phyloP scores from a whole-genome alignment of 1,139 yeast genomes.

The Kodamaea sp. region DNA sequence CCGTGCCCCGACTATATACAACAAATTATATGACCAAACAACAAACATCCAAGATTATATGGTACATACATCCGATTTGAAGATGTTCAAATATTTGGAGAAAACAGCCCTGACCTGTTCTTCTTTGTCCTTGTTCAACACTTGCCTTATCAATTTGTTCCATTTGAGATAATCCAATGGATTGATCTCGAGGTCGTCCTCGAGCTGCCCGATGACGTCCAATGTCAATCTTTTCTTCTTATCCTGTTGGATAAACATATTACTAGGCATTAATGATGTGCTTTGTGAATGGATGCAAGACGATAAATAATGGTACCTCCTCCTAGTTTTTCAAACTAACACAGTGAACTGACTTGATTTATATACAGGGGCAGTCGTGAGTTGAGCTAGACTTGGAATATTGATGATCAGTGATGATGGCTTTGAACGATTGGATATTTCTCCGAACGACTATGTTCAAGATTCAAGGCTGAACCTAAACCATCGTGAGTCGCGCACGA shows the following conservation, averaged over 20 bases:
- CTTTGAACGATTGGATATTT: no score
- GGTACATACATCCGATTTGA: conserved; percentile 53
- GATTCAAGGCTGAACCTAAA: no score
- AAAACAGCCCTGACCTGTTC: conserved; percentile 63
- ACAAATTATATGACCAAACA: not conserved
- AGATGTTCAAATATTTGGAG: conserved; percentile 61
- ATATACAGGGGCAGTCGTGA: no score
- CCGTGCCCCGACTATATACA: not conserved
- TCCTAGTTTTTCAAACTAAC: no score
- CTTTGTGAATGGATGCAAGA: no score
- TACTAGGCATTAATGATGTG: conserved; percentile 14
- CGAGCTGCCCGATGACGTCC: conserved; percentile 58
- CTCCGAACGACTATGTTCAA: no score
- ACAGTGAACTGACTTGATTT: no score
- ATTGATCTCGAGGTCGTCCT: conserved; percentile 58
- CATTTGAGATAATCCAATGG: conserved; percentile 60
- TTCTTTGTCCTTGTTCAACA: conserved; percentile 58
- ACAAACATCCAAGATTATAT: not conserved
- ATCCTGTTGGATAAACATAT: conserved; percentile 26
- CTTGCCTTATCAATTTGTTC: conserved; percentile 56
- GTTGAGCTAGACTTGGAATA: no score
- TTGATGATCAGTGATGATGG: no score
- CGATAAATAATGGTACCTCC: no score
- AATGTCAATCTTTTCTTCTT: conserved; percentile 37
- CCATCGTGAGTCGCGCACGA: no score